Evolutionary conservation across 2,329 filamentous ascomycete genomes (phyloP), one percentile per base, ranked within the genome.

Genomic region (Colletotrichum sp.): DNA sequence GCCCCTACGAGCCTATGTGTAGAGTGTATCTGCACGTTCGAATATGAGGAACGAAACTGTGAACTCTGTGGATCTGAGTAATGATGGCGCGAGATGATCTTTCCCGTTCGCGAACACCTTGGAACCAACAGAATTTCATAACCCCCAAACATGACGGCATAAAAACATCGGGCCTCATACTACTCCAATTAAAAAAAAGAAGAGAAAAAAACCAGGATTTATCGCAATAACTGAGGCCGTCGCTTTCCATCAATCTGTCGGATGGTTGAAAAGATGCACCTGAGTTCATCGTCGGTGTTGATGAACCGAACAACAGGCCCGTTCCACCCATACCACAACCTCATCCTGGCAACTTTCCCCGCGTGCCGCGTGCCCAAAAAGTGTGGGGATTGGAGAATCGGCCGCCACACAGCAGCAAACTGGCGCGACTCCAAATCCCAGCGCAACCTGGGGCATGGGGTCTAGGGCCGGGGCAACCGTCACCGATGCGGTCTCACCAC

Each of bases 341-440:
- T 49, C 57, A 64, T 59, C 74, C 74, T 44, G 8, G 64, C 65
- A 60, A n/a, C 32, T 65, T 69, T 65, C 72, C 74, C 74, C 74
- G 74, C 74, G 70, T 76, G 64, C 70, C 63, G 44, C 73, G 63
- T 64, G 55, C 24, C 26, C 34, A 49, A 68, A 66, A 76, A 74
- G 13, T 69, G 72, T 73, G 69, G 64, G 28, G 74, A 65, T 74
- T 74, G 74, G 59, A 73, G 74, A 73, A 76, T 13, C 34, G 10
- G n/a, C 16, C 49, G 21, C 62, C 28, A 75, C 34, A 63, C 62
- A 39, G n/a, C 68, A 36, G n/a, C 68, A 36, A 32, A 59, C 65
- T 62, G 63, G 62, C 55, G 34, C 34, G 68, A 62, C 34, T 68
- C n/a, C 55, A 59, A 39, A 74, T 60, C 74, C 74, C 36, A 44